Evolutionary conservation across 148 eudicot species (phyloP).

Genomic region (Amaranthus palmeri): DNA sequence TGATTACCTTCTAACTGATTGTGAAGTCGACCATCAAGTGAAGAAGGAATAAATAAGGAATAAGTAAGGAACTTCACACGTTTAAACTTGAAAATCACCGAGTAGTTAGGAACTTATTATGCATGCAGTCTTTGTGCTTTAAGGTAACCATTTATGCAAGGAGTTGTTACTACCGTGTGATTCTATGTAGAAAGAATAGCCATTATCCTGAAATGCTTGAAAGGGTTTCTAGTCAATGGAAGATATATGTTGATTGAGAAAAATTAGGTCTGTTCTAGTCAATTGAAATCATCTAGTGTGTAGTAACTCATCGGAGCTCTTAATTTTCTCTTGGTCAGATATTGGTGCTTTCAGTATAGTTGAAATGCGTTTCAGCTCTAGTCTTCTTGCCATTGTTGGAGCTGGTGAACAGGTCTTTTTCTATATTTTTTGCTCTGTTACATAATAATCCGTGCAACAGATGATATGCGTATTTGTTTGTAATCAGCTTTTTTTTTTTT

Average conservation of each 20-base stretch:
- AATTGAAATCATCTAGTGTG: not conserved
- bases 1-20: not conserved
- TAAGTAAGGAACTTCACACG: too few relatives aligned
- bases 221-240: not conserved
- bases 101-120: too few relatives aligned
- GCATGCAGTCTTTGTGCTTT: too few relatives aligned
- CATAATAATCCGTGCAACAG: slow-evolving; percentile 7
- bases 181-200: not conserved
- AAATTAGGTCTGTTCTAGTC: not conserved
- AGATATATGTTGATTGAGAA: not conserved
- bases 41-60: not conserved
- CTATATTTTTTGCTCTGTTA: slow-evolving; percentile 10
- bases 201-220: not conserved
- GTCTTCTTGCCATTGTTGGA: slow-evolving; percentile 90
- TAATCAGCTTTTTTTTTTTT: slow-evolving; percentile 18
- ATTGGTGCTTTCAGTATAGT: slow-evolving; percentile 80
- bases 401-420: slow-evolving; percentile 91
- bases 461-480: slow-evolving; percentile 8
- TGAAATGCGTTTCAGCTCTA: slow-evolving; percentile 87
- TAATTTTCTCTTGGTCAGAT: slow-evolving; percentile 36
- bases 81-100: too few relatives aligned
- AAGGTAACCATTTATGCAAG: too few relatives aligned
- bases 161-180: not conserved
- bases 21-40: not conserved
- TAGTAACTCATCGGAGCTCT: slow-evolving; percentile 5